Percentiles rank a stretch among this genome's conserved stretches.
These are phyloP conservation scores for Solanum hybrid DNA, from an alignment of 305 asterid genomes.

Conservation along the genomic window DNA sequence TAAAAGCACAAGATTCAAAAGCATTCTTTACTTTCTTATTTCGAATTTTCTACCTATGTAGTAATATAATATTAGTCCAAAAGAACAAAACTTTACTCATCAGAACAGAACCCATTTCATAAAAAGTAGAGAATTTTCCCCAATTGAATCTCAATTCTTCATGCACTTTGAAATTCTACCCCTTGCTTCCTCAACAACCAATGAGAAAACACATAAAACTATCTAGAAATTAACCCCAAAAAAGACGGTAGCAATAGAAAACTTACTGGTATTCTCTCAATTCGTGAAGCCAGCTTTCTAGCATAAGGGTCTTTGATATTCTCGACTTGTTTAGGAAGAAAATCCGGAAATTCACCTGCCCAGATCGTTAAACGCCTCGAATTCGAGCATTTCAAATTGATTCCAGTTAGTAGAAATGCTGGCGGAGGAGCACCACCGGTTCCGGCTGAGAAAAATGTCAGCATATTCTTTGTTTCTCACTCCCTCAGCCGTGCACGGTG, in stretches of 20 bases:
- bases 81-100: background rate
- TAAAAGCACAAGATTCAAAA: background rate
- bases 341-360: slow-evolving; percentile 51
- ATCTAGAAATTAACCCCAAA: background rate
- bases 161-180: background rate
- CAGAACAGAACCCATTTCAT: background rate
- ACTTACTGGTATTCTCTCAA: slow-evolving; percentile 58
- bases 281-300: slow-evolving; percentile 65
- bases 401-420: background rate
- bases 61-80: background rate
- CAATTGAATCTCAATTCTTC: background rate
- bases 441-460: background rate
- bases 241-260: background rate
- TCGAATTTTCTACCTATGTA: background rate
- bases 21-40: background rate
- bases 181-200: background rate
- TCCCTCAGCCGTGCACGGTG: background rate
- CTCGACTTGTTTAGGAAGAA: slow-evolving; percentile 66
- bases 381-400: slow-evolving; percentile 6
- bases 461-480: background rate
- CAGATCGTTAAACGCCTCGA: slow-evolving; percentile 12
- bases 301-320: slow-evolving; percentile 59
- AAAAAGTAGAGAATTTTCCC: background rate
- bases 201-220: background rate
- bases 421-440: slow-evolving; percentile 12